A percentile compares a stretch with the other conserved stretches of the same genome.
Evolutionary conservation across 2,329 filamentous ascomycete species (phyloP).

Genomic region (Fusarium bulbicola): DNA sequence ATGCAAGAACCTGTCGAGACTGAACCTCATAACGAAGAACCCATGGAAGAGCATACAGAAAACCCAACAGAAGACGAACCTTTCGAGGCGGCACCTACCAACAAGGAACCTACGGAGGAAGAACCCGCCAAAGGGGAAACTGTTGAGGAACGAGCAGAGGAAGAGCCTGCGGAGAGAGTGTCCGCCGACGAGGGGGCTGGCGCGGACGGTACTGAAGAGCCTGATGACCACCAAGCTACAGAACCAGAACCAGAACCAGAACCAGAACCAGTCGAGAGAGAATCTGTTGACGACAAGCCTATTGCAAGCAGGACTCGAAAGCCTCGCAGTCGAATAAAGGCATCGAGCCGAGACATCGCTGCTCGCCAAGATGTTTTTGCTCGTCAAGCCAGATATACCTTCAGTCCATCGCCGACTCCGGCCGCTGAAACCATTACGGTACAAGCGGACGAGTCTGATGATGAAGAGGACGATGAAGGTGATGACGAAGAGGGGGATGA

Average conservation of each 20-base stretch:
- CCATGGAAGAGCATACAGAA: background rate
- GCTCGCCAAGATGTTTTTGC: background rate
- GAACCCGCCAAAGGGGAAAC: background rate
- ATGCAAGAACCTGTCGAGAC: background rate
- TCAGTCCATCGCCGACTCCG: background rate
- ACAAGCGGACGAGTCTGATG: background rate
- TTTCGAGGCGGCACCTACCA: background rate
- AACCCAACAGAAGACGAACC: background rate
- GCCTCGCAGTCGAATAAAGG: background rate
- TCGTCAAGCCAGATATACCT: background rate
- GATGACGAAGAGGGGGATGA: background rate
- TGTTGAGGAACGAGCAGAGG: background rate
- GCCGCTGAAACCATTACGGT: background rate
- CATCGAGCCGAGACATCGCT: background rate
- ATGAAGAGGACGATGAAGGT: background rate
- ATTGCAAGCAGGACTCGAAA: background rate
- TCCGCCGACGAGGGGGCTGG: background rate
- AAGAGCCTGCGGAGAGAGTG: background rate
- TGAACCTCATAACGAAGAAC: background rate
- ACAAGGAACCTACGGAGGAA: background rate
- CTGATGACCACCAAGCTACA: background rate
- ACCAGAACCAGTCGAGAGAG: background rate
- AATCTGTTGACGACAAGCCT: background rate
- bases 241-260: background rate
- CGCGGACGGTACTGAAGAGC: background rate